These are phyloP conservation scores for Plasmodium relictum DNA, from an alignment of 169 alveolate genomes.

Conservation along the genomic window DNA sequence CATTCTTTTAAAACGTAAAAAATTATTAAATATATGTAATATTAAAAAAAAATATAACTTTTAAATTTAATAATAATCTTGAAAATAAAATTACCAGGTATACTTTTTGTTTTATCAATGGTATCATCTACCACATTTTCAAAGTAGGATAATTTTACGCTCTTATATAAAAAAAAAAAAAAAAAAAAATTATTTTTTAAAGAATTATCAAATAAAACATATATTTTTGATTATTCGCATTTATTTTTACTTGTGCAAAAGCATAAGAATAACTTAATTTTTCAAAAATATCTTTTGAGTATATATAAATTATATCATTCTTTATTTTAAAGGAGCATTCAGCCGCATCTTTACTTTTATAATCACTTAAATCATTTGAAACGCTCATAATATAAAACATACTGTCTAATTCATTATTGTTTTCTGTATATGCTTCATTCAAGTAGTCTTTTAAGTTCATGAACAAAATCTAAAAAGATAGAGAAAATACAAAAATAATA, in stretches of 20 bases:
- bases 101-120: slow-evolving; percentile 85
- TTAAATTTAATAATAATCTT: not conserved
- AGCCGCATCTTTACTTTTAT: slow-evolving; percentile 71
- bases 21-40: not conserved
- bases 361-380: slow-evolving; percentile 22
- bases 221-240: no score
- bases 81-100: slow-evolving; percentile 82
- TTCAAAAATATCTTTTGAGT: slow-evolving; percentile 83
- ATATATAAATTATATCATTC: slow-evolving; percentile 85
- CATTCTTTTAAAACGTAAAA: slow-evolving; percentile 79
- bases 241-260: slow-evolving; percentile 83
- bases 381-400: slow-evolving; percentile 63
- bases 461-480: slow-evolving; percentile 22
- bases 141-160: slow-evolving; percentile 87
- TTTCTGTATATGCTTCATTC: slow-evolving; percentile 64
- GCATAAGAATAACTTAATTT: slow-evolving; percentile 88
- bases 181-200: not conserved
- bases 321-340: slow-evolving; percentile 85
- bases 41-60: not conserved
- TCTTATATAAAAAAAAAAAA: slow-evolving; percentile 67
- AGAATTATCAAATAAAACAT: not conserved
- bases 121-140: slow-evolving; percentile 90
- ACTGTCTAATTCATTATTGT: slow-evolving; percentile 57
- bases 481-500: not conserved
- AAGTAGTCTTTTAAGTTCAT: slow-evolving; percentile 41